phyloP scores from a whole-genome alignment of 768 basidiomycete species.

The Paxillus involutus region DNA sequence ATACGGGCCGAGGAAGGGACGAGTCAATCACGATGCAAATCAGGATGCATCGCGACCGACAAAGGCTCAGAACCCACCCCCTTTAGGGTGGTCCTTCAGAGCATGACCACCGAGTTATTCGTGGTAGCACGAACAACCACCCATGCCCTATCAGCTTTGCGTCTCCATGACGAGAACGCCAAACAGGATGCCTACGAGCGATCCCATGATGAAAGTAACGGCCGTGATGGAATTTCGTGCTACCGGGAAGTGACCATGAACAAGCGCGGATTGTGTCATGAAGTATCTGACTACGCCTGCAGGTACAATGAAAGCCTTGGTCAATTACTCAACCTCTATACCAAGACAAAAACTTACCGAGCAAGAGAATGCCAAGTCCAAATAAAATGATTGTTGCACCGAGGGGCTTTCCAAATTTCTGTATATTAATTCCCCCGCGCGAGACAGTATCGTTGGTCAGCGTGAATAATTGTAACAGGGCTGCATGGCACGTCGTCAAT shows the following conservation, averaged over 20 bases:
- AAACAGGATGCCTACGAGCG: slow-evolving; percentile 44
- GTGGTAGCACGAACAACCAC: not conserved
- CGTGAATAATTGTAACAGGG: slow-evolving; percentile 57
- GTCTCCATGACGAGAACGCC: slow-evolving; percentile 38
- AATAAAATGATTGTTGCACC: slow-evolving; percentile 49
- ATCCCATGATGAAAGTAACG: slow-evolving; percentile 40
- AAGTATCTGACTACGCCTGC: slow-evolving; percentile 56
- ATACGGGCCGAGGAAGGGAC: too few species aligned
- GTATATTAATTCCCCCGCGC: slow-evolving; percentile 3
- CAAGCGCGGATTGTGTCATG: slow-evolving; percentile 47
- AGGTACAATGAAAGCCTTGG: not conserved
- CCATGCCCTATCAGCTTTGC: not conserved
- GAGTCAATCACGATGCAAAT: too few species aligned
- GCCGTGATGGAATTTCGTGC: slow-evolving; percentile 45
- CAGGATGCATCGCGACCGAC: too few species aligned
- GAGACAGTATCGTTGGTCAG: slow-evolving; percentile 23
- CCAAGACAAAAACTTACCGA: slow-evolving; percentile 37
- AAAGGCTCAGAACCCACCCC: too few species aligned
- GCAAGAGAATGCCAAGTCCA: slow-evolving; percentile 45
- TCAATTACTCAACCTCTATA: not conserved
- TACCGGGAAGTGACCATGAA: slow-evolving; percentile 52
- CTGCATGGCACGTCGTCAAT: slow-evolving; percentile 16
- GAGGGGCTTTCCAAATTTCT: slow-evolving; percentile 46
- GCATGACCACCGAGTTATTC: too few species aligned
- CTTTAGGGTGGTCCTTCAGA: too few species aligned